A percentile compares a stretch with the other conserved stretches of the same genome.
Conservation (phyloP, 768 basidiomycete genomes). For the Psilocybe azurescens region DNA sequence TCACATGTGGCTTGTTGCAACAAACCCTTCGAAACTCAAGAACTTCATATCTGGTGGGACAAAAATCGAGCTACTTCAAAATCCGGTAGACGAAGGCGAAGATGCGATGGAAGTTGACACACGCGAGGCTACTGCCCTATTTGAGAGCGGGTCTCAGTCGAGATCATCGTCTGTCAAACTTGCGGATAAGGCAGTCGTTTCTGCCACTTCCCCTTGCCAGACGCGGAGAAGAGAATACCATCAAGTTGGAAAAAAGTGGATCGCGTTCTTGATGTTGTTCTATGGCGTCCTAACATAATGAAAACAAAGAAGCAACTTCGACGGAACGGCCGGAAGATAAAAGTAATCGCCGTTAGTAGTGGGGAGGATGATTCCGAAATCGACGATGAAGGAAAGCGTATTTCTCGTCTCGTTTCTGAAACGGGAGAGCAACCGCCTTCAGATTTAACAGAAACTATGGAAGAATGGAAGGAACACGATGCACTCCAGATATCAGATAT, state of each 20-base stretch:
- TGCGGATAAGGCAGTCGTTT: conserved; percentile 28
- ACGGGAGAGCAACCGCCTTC: conserved; percentile 69
- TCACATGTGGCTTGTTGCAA: conserved; percentile 86
- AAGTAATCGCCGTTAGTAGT: conserved; percentile 23
- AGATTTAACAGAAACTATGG: conserved; percentile 59
- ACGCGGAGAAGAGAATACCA: conserved; percentile 80
- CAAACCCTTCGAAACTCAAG: conserved; percentile 68
- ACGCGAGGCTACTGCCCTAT: conserved; percentile 27
- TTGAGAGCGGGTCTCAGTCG: conserved; percentile 48
- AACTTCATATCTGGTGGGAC: conserved; percentile 77
- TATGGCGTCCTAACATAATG: conserved; percentile 55
- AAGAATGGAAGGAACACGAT: conserved; percentile 61
- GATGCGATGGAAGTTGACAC: conserved; percentile 34
- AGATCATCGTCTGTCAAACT: conserved; percentile 39
- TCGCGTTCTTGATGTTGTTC: conserved; percentile 81
- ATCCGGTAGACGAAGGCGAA: conserved; percentile 38
- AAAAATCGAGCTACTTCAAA: conserved; percentile 66
- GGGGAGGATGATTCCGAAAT: conserved; percentile 34
- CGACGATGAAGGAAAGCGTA: conserved; percentile 39
- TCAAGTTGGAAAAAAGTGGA: conserved; percentile 88
- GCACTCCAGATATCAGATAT: conserved; percentile 56
- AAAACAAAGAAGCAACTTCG: conserved; percentile 25
- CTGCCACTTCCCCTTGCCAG: conserved; percentile 51
- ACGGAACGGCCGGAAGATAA: conserved; percentile 28
- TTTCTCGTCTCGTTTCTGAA: conserved; percentile 44